Evolutionary conservation across 2,329 filamentous ascomycete genomes (phyloP), one percentile per base, ranked within the genome.

Genomic region (Trichophyton benhamiae): DNA sequence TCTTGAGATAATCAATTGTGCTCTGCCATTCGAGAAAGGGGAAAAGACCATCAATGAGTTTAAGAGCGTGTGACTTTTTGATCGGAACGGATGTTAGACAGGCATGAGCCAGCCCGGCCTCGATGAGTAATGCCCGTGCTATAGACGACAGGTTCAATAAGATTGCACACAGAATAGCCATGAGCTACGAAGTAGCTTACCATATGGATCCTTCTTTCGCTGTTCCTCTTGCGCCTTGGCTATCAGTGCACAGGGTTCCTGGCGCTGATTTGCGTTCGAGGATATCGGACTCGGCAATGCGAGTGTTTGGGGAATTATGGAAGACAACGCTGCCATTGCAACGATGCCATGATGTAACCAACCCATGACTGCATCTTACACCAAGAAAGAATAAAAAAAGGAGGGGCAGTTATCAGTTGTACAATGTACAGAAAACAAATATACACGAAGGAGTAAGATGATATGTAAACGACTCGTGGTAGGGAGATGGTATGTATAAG

Each of bases 1-100:
- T 70, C 36, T 64, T 65, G 7, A 69, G 59, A 41, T 62, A 67
- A 44, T 67, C 67, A n/a, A 67, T 62, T 25, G 66, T 66, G 25
- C 66, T 67, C 53, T 69, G 66, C 63, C 63, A 67, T 52, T 64
- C 60, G 65, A 65, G 68, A 44, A 66, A 62, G 25, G 64, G 53
- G 57, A 63, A 63, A 8, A 69, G 62, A 17, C 66, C 64, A 49
- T 68, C 65, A 17, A 69, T 63, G 33, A 69, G 60, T 2, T 62
- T 53, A 5, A 66, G 57, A n/a, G 67, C 63, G 48, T 67, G 63
- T 11, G 64, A 46, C 57, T 65, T 65, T 13, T 65, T 64, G 20
- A 69, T 65, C 15, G 67, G 67, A 1, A 68, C 65, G 2, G 67
- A 65, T 13, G 25, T 60, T 44, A 69, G 61, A 55, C 67, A 69